Conservation (phyloP, 2,329 filamentous ascomycete genomes). For the Verticillium isaacii region DNA sequence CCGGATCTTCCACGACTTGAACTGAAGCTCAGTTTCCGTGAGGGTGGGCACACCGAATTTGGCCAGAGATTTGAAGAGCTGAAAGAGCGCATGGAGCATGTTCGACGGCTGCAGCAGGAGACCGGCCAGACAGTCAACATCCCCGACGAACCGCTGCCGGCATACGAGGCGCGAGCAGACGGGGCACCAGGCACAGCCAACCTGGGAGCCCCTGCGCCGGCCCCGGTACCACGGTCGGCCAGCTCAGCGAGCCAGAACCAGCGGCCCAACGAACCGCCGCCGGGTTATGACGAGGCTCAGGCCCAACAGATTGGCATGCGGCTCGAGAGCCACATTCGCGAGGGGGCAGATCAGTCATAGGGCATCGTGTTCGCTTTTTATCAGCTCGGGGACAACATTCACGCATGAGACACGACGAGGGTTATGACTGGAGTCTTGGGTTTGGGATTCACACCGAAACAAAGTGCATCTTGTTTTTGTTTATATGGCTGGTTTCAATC, state of each 20-base stretch:
- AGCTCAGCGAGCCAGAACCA: conserved; percentile 30
- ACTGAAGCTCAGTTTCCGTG: conserved; percentile 83
- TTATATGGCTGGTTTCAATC: background rate
- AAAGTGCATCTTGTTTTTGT: background rate
- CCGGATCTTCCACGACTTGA: conserved; percentile 68
- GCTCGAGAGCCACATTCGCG: conserved; percentile 66
- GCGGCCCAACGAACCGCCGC: conserved; percentile 71
- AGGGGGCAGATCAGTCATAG: conserved; percentile 62
- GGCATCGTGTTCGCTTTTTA: background rate
- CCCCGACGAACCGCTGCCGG: conserved; percentile 81
- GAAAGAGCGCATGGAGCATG: conserved; percentile 78
- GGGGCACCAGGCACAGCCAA: conserved; percentile 19
- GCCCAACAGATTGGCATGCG: conserved; percentile 56
- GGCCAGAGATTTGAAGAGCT: conserved; percentile 77
- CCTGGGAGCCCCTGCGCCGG: conserved; percentile 24
- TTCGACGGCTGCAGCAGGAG: conserved; percentile 68
- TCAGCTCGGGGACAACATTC: background rate
- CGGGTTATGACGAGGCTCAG: conserved; percentile 88
- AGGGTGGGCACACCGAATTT: conserved; percentile 93
- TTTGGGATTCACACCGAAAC: background rate
- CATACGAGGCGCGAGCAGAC: conserved; percentile 64
- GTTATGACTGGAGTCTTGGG: background rate
- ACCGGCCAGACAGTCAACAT: conserved; percentile 60
- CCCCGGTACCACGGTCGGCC: conserved; percentile 23
- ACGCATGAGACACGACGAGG: background rate